Conservation (phyloP, 1,139 yeast genomes). For the Zygosaccharomyces pseudobailii region DNA sequence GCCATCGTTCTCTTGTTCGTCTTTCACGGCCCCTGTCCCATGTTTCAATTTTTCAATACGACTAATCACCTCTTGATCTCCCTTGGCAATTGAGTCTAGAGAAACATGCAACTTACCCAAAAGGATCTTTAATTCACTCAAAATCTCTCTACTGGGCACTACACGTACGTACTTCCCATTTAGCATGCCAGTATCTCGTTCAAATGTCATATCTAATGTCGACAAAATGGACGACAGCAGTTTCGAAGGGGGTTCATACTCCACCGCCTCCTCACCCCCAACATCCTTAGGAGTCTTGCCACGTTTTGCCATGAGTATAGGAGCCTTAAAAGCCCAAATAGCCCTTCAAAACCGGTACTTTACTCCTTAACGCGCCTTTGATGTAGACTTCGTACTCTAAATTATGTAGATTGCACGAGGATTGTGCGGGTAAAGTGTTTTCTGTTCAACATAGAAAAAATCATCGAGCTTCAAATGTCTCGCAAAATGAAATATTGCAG, state of each 20-base stretch:
- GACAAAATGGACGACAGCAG: conserved; percentile 50
- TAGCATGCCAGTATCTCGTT: conserved; percentile 53
- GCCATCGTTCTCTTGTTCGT: conserved; percentile 7
- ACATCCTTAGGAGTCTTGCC: conserved; percentile 21
- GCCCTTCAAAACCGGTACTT: background rate
- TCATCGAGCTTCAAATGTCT: background rate
- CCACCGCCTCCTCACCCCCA: conserved; percentile 12
- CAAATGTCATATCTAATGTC: conserved; percentile 52
- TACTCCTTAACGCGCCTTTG: background rate
- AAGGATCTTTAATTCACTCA: conserved; percentile 45
- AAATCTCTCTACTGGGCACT: conserved; percentile 44
- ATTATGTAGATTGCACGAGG: background rate
- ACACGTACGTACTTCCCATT: conserved; percentile 53
- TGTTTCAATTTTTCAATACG: conserved; percentile 20
- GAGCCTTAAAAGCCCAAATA: background rate
- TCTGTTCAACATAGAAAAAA: background rate
- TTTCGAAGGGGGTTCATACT: conserved; percentile 27
- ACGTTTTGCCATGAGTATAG: conserved; percentile 7
- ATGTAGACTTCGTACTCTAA: background rate
- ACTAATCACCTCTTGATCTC: conserved; percentile 38
- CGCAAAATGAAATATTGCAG: background rate
- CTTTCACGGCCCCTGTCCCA: conserved; percentile 12
- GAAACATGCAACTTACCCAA: conserved; percentile 48
- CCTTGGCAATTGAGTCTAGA: conserved; percentile 43
- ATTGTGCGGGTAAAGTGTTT: background rate